Evolutionary conservation across 495 filamentous ascomycete genomes (phyloP).

Genomic region (Neurospora africana): DNA sequence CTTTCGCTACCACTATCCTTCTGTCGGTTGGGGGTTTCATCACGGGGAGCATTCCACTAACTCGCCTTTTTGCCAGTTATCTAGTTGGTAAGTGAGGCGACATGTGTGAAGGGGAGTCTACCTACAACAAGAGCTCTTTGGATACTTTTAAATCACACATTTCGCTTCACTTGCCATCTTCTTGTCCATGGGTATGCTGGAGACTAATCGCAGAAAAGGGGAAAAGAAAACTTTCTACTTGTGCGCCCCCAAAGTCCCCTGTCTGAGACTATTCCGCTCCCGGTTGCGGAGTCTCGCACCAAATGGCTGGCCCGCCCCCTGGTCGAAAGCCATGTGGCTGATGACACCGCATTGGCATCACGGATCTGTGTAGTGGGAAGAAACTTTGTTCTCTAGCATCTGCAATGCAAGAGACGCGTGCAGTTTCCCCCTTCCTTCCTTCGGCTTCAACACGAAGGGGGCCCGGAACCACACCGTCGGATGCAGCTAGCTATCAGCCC

Average conservation of each 20-base stretch:
- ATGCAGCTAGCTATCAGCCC: neutral
- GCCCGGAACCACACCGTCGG: neutral
- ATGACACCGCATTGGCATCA: neutral
- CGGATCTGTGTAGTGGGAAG: neutral
- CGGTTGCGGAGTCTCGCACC: neutral
- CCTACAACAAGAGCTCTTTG: neutral
- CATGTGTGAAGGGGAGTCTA: neutral
- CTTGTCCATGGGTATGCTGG: neutral
- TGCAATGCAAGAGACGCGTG: neutral
- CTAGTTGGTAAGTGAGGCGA: neutral
- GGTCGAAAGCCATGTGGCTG: neutral
- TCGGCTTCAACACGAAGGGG: neutral
- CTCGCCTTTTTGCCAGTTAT: neutral
- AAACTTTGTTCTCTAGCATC: neutral
- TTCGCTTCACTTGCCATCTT: neutral
- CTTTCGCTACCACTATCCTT: neutral
- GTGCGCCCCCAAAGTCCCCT: neutral
- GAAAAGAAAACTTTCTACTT: neutral
- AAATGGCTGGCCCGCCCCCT: neutral
- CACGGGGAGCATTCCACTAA: neutral
- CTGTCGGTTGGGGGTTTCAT: neutral
- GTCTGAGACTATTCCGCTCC: neutral
- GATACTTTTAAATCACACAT: neutral
- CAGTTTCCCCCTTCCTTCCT: neutral
- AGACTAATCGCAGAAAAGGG: neutral